A percentile compares a stretch with the other conserved stretches of the same genome.
phyloP scores from a whole-genome alignment of 495 filamentous ascomycete species.

The Hypoxylon lienhwacheense region DNA sequence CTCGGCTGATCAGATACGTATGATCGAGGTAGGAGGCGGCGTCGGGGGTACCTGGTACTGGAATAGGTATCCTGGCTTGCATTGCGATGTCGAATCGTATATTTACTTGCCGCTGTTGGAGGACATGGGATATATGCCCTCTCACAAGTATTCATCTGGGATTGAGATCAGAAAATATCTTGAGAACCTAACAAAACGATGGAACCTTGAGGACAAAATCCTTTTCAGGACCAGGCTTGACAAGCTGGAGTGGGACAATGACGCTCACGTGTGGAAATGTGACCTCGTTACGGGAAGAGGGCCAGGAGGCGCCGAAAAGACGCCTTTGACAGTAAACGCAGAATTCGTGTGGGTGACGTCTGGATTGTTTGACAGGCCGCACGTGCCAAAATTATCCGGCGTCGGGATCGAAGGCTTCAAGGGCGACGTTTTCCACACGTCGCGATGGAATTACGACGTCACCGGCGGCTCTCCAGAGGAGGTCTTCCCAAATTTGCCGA shows the following conservation, averaged over 20 bases:
- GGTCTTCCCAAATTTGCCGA: slow-evolving; percentile 41
- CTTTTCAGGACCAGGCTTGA: slow-evolving; percentile 50
- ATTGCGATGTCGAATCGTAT: slow-evolving; percentile 57
- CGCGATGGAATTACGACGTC: slow-evolving; percentile 55
- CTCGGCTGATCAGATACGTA: slow-evolving; percentile 49
- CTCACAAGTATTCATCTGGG: slow-evolving; percentile 48
- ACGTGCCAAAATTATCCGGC: slow-evolving; percentile 47
- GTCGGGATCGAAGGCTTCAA: slow-evolving; percentile 50
- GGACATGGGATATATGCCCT: slow-evolving; percentile 60
- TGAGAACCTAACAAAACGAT: slow-evolving; percentile 46
- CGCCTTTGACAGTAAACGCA: slow-evolving; percentile 36
- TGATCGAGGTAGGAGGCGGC: slow-evolving; percentile 53
- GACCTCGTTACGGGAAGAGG: slow-evolving; percentile 42
- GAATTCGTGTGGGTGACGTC: slow-evolving; percentile 44
- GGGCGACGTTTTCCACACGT: slow-evolving; percentile 56
- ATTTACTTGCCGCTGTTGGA: slow-evolving; percentile 61
- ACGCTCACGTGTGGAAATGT: slow-evolving; percentile 46
- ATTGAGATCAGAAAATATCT: slow-evolving; percentile 53
- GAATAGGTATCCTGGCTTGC: slow-evolving; percentile 57
- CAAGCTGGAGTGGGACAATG: slow-evolving; percentile 49
- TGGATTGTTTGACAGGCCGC: slow-evolving; percentile 49
- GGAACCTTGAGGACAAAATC: slow-evolving; percentile 47
- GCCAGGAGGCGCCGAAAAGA: slow-evolving; percentile 34
- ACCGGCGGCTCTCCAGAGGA: slow-evolving; percentile 57
- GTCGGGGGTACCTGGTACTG: slow-evolving; percentile 61